These are phyloP conservation scores for Colletotrichum viniferum DNA, from an alignment of 2,329 filamentous ascomycete genomes.

Conservation along the genomic window DNA sequence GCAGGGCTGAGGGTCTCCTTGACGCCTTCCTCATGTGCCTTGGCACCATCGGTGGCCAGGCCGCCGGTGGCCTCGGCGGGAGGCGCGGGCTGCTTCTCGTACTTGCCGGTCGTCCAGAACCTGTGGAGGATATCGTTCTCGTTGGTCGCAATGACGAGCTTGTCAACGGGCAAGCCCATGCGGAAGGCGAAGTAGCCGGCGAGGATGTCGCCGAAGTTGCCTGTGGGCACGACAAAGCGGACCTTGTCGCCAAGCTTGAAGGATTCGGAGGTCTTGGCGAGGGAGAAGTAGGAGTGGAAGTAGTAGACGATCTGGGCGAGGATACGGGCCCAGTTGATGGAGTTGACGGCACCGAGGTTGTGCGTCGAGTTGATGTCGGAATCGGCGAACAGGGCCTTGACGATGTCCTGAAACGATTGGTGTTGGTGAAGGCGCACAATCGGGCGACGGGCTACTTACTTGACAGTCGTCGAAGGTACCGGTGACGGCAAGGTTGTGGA, in stretches of 20 bases:
- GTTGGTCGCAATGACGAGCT: slow-evolving; percentile 92
- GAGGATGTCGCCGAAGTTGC: slow-evolving; percentile 96
- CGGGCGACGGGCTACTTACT: slow-evolving; percentile 43
- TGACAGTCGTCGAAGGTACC: slow-evolving; percentile 98
- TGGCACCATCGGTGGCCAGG: slow-evolving; percentile 64
- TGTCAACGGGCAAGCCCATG: slow-evolving; percentile 88
- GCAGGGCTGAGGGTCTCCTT: slow-evolving; percentile 93
- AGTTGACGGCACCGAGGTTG: slow-evolving; percentile 92
- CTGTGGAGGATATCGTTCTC: slow-evolving; percentile 97
- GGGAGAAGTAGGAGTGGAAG: slow-evolving; percentile 90
- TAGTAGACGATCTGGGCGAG: slow-evolving; percentile 98
- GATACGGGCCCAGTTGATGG: slow-evolving; percentile 95
- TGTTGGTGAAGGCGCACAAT: neutral
- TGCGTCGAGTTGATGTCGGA: slow-evolving; percentile 80
- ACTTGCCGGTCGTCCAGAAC: slow-evolving; percentile 89
- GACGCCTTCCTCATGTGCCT: slow-evolving; percentile 74
- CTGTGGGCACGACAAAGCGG: slow-evolving; percentile 89
- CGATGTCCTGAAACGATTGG: slow-evolving; percentile 68
- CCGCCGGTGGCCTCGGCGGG: slow-evolving; percentile 65
- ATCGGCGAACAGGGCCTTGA: slow-evolving; percentile 92
- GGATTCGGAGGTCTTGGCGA: slow-evolving; percentile 61
- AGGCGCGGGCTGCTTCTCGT: slow-evolving; percentile 80
- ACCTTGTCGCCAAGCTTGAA: slow-evolving; percentile 72
- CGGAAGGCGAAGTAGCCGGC: slow-evolving; percentile 90
- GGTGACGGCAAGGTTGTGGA: slow-evolving; percentile 88